Percentiles rank a stretch among this genome's conserved stretches.
Evolutionary conservation across 805 yeast species (phyloP).

Genomic region (Ogataea pini): DNA sequence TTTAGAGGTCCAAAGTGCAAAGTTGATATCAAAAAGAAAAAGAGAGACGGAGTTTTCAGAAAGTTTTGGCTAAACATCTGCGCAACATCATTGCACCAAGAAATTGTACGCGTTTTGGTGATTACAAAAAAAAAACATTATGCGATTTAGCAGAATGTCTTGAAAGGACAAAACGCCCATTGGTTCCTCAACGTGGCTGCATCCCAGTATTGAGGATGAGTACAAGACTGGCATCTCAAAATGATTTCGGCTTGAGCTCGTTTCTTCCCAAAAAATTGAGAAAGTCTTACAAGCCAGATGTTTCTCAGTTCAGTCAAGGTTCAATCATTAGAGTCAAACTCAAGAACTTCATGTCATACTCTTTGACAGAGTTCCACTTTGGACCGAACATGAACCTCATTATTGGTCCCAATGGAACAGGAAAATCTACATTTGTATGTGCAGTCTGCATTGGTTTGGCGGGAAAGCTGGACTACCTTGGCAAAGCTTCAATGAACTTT

Average conservation of each 20-base stretch:
- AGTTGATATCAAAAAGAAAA: no score
- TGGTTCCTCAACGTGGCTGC: not conserved
- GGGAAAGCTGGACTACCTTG: conserved; percentile 73
- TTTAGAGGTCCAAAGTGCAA: not conserved
- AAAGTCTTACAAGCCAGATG: conserved; percentile 16
- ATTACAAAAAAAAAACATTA: not conserved
- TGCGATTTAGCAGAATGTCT: not conserved
- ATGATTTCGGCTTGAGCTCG: conserved; percentile 12
- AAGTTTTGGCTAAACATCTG: not conserved
- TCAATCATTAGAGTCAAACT: conserved; percentile 52
- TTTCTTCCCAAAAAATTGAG: conserved; percentile 26
- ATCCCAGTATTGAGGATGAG: conserved; percentile 4
- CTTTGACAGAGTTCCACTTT: conserved; percentile 67
- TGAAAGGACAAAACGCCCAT: not conserved
- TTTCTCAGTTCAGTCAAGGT: conserved; percentile 43
- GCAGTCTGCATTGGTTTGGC: conserved; percentile 89
- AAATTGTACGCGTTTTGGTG: not conserved
- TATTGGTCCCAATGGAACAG: conserved; percentile 96
- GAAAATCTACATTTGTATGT: conserved; percentile 89
- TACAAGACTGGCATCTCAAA: conserved; percentile 15
- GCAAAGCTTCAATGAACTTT: conserved; percentile 60
- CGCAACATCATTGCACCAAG: not conserved
- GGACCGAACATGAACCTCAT: conserved; percentile 88
- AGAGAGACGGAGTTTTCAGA: not conserved
- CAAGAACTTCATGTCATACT: conserved; percentile 67